phyloP scores from a whole-genome alignment of 805 yeast species.

The Cyberlindnera japonica region DNA sequence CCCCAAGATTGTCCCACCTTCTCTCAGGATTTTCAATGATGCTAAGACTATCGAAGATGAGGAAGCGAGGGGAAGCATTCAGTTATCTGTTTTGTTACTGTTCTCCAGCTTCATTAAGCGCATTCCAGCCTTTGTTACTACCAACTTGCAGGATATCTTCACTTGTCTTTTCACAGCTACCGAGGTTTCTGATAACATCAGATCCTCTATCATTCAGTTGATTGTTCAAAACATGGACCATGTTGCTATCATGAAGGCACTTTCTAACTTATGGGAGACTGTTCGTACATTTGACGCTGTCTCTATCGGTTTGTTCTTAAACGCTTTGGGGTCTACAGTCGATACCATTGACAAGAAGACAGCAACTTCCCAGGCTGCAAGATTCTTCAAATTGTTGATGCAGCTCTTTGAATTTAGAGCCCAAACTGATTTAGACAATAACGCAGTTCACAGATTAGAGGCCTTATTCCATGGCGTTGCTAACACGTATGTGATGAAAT shows the following conservation, averaged over 20 bases:
- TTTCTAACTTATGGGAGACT: slow-evolving; percentile 60
- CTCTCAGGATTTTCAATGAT: slow-evolving; percentile 54
- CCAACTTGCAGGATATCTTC: slow-evolving; percentile 62
- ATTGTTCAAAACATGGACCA: slow-evolving; percentile 66
- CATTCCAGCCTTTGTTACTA: slow-evolving; percentile 79
- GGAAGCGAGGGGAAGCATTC: slow-evolving; percentile 40
- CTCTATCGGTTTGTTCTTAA: slow-evolving; percentile 67
- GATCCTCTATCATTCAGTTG: slow-evolving; percentile 58
- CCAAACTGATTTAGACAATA: slow-evolving; percentile 55
- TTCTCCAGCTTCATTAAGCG: slow-evolving; percentile 73
- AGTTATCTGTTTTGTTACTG: slow-evolving; percentile 67
- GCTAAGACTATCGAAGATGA: slow-evolving; percentile 21
- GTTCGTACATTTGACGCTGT: slow-evolving; percentile 36
- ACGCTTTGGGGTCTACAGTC: slow-evolving; percentile 60
- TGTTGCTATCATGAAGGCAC: slow-evolving; percentile 55
- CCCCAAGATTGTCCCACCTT: slow-evolving; percentile 79
- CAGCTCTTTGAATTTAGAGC: slow-evolving; percentile 69
- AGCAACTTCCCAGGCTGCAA: slow-evolving; percentile 65
- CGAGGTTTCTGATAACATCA: slow-evolving; percentile 54
- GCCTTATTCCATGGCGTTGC: slow-evolving; percentile 70
- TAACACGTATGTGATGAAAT: slow-evolving; percentile 75
- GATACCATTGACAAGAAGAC: slow-evolving; percentile 68
- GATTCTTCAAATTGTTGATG: slow-evolving; percentile 65
- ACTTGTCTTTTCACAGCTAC: slow-evolving; percentile 53
- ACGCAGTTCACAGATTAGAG: slow-evolving; percentile 79